Evolutionary conservation across 257 asterid genomes (phyloP), one percentile per base, ranked within the genome.

Genomic region (Jacaranda copaia): DNA sequence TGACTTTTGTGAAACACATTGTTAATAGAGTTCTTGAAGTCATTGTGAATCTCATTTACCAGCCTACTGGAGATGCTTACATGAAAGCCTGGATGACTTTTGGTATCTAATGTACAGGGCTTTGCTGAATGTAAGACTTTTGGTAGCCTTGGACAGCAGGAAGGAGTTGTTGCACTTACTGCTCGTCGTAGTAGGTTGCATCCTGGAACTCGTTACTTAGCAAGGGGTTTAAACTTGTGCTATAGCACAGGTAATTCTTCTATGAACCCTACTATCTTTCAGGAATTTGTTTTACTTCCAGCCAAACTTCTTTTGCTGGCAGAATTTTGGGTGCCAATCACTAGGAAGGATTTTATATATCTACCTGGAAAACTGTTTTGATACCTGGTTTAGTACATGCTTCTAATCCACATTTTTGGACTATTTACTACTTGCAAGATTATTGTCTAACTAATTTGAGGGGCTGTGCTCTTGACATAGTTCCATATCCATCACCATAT

Each of bases 131-230:
- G 85, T 79, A 90, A 88, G 82, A 89, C 78, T 81, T 95, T 95
- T 88, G 99, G 99, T 78, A 95, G 98, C 87, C 90, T 83, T 73
- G 99, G 98, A 65, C 97, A 95, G 86, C 87, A 85, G 81, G 99
- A 95, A 85, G 99, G 99, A 68, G n/a, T 95, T 80, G 91, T 93
- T 81, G 93, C 97, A 73, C 98, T 95, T 80, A 87, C 80, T 82
- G 99, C 99, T 70, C 97, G 98, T 73, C 98, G 98, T 69, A 93
- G 98, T 85, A 90, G 95, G 89, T 84, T 95, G 85, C 99, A 95
- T 88, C 99, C 99, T 81, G 99, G 99, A 84, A 95, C 99, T 76
- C 90, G 99, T 69, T 95, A 93, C 84, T 80, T 93, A 83, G 99
- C 97, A 39, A 89, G 99, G 90, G 99, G 99, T 72, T 74, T 93